These are phyloP conservation scores for Corymbia calophylla DNA, from an alignment of 441 rosid species.

Conservation along the genomic window DNA sequence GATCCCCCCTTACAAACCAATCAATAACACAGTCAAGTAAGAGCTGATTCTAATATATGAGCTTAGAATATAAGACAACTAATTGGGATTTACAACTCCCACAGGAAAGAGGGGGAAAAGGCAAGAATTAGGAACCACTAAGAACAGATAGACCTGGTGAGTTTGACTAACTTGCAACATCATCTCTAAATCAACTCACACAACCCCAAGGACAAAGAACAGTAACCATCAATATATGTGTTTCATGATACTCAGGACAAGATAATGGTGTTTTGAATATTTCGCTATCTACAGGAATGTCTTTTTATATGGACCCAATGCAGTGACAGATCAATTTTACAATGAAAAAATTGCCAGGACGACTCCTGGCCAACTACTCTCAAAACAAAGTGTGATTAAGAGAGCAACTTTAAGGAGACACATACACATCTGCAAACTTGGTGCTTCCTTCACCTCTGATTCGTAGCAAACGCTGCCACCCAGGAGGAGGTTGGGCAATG, in stretches of 20 bases:
- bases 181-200: not conserved
- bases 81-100: not conserved
- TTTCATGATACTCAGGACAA: not conserved
- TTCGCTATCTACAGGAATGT: not conserved
- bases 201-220: not conserved
- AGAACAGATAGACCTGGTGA: not conserved
- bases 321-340: not conserved
- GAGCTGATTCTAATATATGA: not conserved
- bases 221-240: not conserved
- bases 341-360: not conserved
- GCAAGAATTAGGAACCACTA: not conserved
- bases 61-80: not conserved
- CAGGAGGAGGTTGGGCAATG: constrained; percentile 82
- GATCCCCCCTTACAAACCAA: not conserved
- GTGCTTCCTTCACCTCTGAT: constrained; percentile 87
- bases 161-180: not conserved
- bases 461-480: constrained; percentile 79
- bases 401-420: not conserved
- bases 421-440: constrained; percentile 93
- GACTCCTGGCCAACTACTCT: not conserved
- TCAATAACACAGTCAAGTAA: not conserved
- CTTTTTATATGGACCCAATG: not conserved
- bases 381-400: not conserved
- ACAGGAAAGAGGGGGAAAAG: not conserved
- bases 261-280: not conserved